Percentiles rank a stretch among this genome's conserved stretches.
These are phyloP conservation scores for Saccharomyces hybrid DNA, from an alignment of 1,139 yeast species.

Conservation along the genomic window DNA sequence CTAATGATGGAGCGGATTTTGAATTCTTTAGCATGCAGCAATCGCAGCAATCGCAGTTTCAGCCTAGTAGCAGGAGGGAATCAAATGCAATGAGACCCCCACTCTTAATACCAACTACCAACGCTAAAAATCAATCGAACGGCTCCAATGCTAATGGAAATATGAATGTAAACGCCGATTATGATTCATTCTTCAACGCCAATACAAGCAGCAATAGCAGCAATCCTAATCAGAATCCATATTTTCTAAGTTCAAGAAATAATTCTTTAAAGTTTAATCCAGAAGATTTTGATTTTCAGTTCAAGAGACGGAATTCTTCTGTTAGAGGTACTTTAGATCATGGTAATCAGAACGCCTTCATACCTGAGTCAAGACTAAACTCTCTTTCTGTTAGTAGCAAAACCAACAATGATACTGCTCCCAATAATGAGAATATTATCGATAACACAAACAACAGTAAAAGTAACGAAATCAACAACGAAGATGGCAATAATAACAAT, in stretches of 20 bases:
- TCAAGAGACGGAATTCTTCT: conserved; percentile 26
- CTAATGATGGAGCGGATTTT: conserved; percentile 18
- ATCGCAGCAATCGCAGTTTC: conserved; percentile 7
- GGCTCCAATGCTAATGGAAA: background rate
- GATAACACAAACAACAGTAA: background rate
- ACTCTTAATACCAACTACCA: conserved; percentile 17
- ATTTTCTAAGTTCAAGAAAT: conserved; percentile 15
- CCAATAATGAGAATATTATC: background rate
- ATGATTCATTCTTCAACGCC: conserved; percentile 5
- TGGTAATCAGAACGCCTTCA: background rate
- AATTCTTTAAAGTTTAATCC: conserved; percentile 24
- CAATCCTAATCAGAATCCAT: conserved; percentile 2
- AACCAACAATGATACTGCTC: background rate
- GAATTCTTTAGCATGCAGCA: conserved; percentile 16
- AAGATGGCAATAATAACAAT: background rate
- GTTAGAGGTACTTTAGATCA: conserved; percentile 21
- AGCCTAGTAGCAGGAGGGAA: conserved; percentile 9
- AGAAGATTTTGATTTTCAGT: conserved; percentile 26
- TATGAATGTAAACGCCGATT: background rate
- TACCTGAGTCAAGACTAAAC: background rate
- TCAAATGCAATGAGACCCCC: conserved; percentile 17
- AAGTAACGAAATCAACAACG: background rate
- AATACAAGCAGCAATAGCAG: conserved; percentile 8
- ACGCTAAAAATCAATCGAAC: conserved; percentile 22
- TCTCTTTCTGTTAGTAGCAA: background rate